Evolutionary conservation across 306 rosid species (phyloP), one percentile per base, ranked within the genome.

Genomic region (Corylus americana): DNA sequence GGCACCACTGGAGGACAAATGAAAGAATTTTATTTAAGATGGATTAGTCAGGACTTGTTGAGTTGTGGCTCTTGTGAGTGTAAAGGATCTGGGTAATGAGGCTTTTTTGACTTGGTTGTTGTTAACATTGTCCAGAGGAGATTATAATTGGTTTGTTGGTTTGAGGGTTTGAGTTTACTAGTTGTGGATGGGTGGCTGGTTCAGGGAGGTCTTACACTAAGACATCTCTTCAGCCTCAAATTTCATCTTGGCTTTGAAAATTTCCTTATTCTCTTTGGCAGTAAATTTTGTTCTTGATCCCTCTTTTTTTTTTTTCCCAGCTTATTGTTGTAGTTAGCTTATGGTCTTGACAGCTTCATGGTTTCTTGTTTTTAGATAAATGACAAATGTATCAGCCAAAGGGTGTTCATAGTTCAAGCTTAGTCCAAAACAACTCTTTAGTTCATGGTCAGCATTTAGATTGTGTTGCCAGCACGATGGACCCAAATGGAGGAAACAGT

Each of bases 301-400:
- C 45, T 42, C 45, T 42, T 6, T 6, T 42, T 11, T 11, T 10
- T 16, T 66, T 31, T 37, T 37, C 37, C 71, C 44, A 37, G 45
- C 1, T 68, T 68, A 29, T 18, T 68, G 29, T 42, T 68, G 51
- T 39, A 0, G 8, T 68, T 83, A 50, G 47, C 73, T 72, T 68
- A 44, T 85, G 55, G 31, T 49, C 70, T 50, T 75, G 11, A 70
- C 68, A 49, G 45, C 61, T 76, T 48, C 37, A n/a, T 70, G 35
- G 27, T 73, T 77, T 54, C 62, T n/a, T 74, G 25, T 71, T 49
- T 4, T 73, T 85, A 92, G 92, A 80, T 92, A 81, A 85, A 90
- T 90, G 94, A 81, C 80, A 89, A 83, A 86, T 88, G 97, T 89
- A 89, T 86, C 93, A 89, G 76, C 88, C 81, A 69, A 87, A 79